Evolutionary conservation across 495 filamentous ascomycete genomes (phyloP).

Genomic region (Neurospora sp.): DNA sequence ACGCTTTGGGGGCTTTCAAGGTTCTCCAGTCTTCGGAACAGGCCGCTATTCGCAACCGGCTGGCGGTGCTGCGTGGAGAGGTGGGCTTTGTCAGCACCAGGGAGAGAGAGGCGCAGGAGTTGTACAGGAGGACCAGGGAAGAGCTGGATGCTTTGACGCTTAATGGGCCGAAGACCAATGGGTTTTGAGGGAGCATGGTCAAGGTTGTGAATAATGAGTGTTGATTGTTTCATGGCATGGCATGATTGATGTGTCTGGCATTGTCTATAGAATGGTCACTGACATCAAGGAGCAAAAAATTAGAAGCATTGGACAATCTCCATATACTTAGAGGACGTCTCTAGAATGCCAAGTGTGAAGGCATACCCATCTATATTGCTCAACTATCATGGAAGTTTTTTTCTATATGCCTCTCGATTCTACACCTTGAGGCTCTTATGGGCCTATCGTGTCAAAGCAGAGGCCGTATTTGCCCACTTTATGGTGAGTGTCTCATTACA

Average conservation of each 20-base stretch:
- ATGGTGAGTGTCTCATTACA: too few species aligned
- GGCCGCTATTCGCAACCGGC: constrained; percentile 56
- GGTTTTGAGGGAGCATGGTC: constrained; percentile 7
- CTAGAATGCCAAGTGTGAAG: background rate
- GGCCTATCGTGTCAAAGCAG: too few species aligned
- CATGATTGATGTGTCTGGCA: background rate
- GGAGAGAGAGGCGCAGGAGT: constrained; percentile 84
- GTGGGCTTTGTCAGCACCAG: constrained; percentile 71
- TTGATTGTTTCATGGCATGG: background rate
- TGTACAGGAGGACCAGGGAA: constrained; percentile 63
- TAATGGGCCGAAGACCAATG: constrained; percentile 20
- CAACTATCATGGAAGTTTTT: background rate
- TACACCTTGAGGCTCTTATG: background rate
- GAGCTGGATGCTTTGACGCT: constrained; percentile 58
- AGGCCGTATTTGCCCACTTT: too few species aligned
- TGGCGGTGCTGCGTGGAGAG: constrained; percentile 72
- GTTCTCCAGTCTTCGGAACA: constrained; percentile 70
- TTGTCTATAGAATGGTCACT: background rate
- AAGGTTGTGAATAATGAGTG: background rate
- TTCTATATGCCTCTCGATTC: background rate
- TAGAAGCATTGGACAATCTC: background rate
- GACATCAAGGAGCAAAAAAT: background rate
- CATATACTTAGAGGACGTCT: background rate
- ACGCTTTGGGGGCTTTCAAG: constrained; percentile 64
- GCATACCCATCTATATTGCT: background rate